These are phyloP conservation scores for Fusarium redolens DNA, from an alignment of 2,329 filamentous ascomycete species.

Conservation along the genomic window DNA sequence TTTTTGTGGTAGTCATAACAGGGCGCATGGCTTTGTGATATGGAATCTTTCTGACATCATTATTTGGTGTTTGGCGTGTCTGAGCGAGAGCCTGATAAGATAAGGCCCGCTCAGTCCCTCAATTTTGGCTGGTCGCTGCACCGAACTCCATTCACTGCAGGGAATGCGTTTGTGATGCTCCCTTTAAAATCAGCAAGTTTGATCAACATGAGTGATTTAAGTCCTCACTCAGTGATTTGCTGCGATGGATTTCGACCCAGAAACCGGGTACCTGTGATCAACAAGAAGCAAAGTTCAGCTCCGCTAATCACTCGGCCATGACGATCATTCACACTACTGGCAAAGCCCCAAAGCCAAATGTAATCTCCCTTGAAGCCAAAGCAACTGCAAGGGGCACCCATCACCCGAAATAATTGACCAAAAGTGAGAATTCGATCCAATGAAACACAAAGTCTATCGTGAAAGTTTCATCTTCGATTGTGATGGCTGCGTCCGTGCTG, in stretches of 20 bases:
- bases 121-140: not conserved
- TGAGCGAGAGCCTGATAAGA: not conserved
- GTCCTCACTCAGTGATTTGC: not conserved
- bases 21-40: not conserved
- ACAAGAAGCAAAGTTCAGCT: not conserved
- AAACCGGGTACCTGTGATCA: not conserved
- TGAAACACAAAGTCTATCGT: not conserved
- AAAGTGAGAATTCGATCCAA: not conserved
- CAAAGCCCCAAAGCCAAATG: not conserved
- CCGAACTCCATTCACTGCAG: not conserved
- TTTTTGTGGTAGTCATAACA: not conserved
- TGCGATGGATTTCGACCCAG: not conserved
- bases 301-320: not conserved
- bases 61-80: not conserved
- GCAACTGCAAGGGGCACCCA: not conserved
- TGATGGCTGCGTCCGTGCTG: not conserved
- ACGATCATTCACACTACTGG: not conserved
- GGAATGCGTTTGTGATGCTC: not conserved
- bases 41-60: constrained; percentile 1
- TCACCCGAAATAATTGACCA: not conserved
- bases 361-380: not conserved
- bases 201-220: not conserved
- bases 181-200: not conserved
- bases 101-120: not conserved
- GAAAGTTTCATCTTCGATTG: not conserved